Evolutionary conservation across 768 basidiomycete genomes (phyloP), one percentile per base, ranked within the genome.

Genomic region (Daedalea quercina): DNA sequence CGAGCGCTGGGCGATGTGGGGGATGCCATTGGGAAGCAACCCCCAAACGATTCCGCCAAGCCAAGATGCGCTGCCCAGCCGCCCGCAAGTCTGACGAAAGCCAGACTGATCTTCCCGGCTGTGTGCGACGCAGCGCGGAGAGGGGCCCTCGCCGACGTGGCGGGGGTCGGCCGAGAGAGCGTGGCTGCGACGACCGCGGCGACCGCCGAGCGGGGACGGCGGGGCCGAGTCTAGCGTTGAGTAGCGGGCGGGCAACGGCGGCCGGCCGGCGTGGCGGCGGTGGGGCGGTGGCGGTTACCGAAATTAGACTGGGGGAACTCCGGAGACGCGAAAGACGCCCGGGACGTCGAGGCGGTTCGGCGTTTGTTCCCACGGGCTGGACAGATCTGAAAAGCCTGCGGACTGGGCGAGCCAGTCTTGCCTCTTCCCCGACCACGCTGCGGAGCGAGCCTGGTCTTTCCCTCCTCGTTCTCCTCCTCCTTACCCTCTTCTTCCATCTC

Each of bases 331-430:
- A n/a, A 9, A 17, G 22, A 40, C 50, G 40, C 47, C 15, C 37
- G 20, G 15, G 13, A 37, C 35, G 19, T 23, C n/a, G 26, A 43
- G 41, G 48, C 34, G 8, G 48, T 49, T n/a, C 34, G 6, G n/a
- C 46, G 25, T 11, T 24, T 11, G 9, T 49, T 49, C 48, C 48
- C 48, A 49, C 48, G 48, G 34, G 3, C 20, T 4, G 17, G 48
- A 34, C 48, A 37, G 48, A 49, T 49, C 48, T 49, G 48, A 49
- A 49, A 49, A 49, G 48, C 48, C 48, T 40, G 48, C 48, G 48
- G 20, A 12, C 34, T 9, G 33, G 11, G 24, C 47, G n/a, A n/a
- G n/a, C n/a, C n/a, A n/a, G 46, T 43, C 46, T 22, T 19, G 46
- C 44, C 46, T 22, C 52, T 52, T 50, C 45, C 47, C 47, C 20